A percentile compares a stretch with the other conserved stretches of the same genome.
Conservation (phyloP, 2,329 filamentous ascomycete genomes). For the Trichoderma oligosporum region DNA sequence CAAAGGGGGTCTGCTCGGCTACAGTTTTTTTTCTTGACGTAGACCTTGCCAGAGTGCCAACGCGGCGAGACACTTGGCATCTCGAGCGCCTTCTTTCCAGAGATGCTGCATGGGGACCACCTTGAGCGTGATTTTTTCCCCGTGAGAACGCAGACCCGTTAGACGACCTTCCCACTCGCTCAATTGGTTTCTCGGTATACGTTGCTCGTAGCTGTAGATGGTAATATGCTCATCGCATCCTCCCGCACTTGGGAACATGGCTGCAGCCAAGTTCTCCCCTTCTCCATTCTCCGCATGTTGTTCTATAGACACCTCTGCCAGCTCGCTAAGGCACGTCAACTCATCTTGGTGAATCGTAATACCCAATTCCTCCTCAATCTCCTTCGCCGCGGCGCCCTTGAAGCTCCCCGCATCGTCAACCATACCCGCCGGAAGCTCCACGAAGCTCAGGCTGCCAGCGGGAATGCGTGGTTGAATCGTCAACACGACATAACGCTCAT, state of each 20-base stretch:
- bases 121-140: slow-evolving; percentile 60
- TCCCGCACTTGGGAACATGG: slow-evolving; percentile 56
- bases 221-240: slow-evolving; percentile 60
- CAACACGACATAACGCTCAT: slow-evolving; percentile 54
- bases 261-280: slow-evolving; percentile 40
- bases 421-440: slow-evolving; percentile 58
- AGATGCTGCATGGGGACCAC: slow-evolving; percentile 54
- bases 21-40: slow-evolving; percentile 44
- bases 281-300: not conserved
- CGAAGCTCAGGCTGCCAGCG: slow-evolving; percentile 51
- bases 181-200: slow-evolving; percentile 48
- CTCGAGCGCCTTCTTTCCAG: slow-evolving; percentile 55
- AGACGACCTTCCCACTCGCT: slow-evolving; percentile 54
- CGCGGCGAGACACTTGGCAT: slow-evolving; percentile 58
- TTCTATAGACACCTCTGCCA: slow-evolving; percentile 37
- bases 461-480: slow-evolving; percentile 58
- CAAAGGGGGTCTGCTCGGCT: not conserved
- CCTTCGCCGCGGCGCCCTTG: slow-evolving; percentile 54
- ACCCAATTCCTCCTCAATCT: slow-evolving; percentile 59
- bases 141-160: slow-evolving; percentile 54
- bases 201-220: slow-evolving; percentile 54
- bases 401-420: slow-evolving; percentile 53
- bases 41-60: slow-evolving; percentile 57
- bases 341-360: slow-evolving; percentile 47
- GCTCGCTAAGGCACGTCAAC: slow-evolving; percentile 50